Percentiles rank a stretch among this genome's conserved stretches.
These are phyloP conservation scores for Xerocomellus chrysenteron DNA, from an alignment of 768 basidiomycete species.

Conservation along the genomic window DNA sequence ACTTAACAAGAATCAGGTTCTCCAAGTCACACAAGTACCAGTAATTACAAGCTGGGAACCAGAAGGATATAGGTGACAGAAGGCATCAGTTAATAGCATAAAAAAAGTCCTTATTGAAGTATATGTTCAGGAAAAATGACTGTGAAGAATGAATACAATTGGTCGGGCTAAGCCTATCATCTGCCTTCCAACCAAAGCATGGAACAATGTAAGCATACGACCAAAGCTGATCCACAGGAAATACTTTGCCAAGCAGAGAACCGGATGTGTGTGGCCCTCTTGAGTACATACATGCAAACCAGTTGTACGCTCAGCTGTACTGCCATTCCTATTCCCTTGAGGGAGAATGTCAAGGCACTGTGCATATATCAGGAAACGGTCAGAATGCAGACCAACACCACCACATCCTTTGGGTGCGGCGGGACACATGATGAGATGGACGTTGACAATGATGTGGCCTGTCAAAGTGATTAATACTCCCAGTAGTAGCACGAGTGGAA, in stretches of 20 bases:
- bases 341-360: not conserved
- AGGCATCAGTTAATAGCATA: not conserved
- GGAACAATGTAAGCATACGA: conserved; percentile 10
- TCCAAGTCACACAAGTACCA: no score
- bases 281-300: conserved; percentile 7
- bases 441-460: no score
- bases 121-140: conserved; percentile 1
- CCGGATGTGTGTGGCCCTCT: not conserved
- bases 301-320: not conserved
- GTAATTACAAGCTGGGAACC: no score
- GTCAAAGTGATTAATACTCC: no score
- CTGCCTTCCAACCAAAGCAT: conserved; percentile 2
- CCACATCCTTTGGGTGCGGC: no score
- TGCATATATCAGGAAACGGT: not conserved
- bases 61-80: no score
- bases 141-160: conserved; percentile 6
- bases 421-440: no score
- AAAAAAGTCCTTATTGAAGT: not conserved
- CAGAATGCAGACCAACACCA: not conserved
- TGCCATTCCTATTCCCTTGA: not conserved
- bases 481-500: no score
- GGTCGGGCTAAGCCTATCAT: not conserved
- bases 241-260: not conserved
- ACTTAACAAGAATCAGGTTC: no score
- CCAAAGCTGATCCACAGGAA: conserved; percentile 8